Conservation (phyloP, 1,284 basidiomycete genomes). For the Trichosporon coremiiforme region DNA sequence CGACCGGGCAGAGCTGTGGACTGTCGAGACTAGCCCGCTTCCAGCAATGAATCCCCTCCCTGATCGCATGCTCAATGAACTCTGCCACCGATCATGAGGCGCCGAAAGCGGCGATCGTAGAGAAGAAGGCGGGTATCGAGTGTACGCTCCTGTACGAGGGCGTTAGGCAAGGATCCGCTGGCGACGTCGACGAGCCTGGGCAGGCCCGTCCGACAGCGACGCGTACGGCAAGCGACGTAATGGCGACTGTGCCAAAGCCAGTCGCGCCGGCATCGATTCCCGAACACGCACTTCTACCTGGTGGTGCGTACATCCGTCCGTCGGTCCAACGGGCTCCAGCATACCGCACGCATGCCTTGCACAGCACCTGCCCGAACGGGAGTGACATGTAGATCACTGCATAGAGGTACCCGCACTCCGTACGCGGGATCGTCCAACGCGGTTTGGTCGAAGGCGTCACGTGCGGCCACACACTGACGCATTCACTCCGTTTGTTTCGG, state of each 20-base stretch:
- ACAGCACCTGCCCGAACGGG: background rate
- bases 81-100: no score
- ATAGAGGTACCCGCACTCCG: constrained; percentile 1
- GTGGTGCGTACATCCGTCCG: no score
- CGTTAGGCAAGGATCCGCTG: background rate
- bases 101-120: background rate
- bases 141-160: background rate
- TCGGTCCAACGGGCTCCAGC: background rate
- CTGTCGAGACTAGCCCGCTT: no score
- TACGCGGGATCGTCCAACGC: background rate
- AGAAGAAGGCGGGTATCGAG: background rate
- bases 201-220: background rate
- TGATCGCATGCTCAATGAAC: no score
- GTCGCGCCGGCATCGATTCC: background rate
- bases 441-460: background rate
- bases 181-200: background rate
- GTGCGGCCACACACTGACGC: background rate
- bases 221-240: background rate
- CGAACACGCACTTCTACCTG: background rate
- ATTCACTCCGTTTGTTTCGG: constrained; percentile 9
- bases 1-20: no score
- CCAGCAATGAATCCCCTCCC: no score
- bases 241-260: background rate
- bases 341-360: background rate
- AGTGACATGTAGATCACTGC: background rate